Evolutionary conservation across 176 grass and related monocot species (phyloP).

Genomic region (Oryza glumipatula): DNA sequence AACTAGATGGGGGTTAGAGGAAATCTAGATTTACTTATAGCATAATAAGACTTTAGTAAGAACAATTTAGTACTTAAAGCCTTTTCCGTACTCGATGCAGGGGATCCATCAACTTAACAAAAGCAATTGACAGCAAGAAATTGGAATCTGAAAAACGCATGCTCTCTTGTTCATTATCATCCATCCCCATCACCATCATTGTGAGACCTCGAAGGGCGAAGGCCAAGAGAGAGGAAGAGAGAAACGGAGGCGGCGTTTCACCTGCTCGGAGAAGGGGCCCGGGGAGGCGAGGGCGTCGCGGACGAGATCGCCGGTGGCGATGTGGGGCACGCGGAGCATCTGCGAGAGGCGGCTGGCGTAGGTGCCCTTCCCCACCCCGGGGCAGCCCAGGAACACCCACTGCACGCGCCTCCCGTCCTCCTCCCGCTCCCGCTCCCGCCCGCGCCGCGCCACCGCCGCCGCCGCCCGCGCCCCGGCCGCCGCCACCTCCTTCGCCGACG

Average conservation of each 20-base stretch:
- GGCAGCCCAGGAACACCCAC: conserved; percentile 95
- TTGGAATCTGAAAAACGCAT: background rate
- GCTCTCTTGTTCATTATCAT: background rate
- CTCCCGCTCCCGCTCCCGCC: conserved; percentile 37
- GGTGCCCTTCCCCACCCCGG: conserved; percentile 96
- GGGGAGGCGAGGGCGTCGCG: conserved; percentile 71
- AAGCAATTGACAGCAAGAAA: background rate
- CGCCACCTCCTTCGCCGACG: conserved; percentile 22
- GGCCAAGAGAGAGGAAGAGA: background rate
- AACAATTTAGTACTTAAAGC: too few relatives aligned
- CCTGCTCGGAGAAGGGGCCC: conserved; percentile 62
- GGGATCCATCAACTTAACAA: background rate
- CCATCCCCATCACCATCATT: background rate
- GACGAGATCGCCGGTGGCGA: conserved; percentile 97
- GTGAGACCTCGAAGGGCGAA: background rate
- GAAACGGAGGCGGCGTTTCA: background rate
- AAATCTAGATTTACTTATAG: too few relatives aligned
- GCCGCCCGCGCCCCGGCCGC: background rate
- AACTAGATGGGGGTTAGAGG: background rate
- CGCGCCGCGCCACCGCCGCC: conserved; percentile 20
- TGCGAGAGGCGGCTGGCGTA: conserved; percentile 92
- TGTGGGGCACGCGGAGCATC: conserved; percentile 83
- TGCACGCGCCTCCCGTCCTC: conserved; percentile 64
- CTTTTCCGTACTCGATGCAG: background rate
- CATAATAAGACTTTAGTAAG: too few relatives aligned